phyloP scores from a whole-genome alignment of 2,329 filamentous ascomycete species.

The Fusarium chlamydosporum region DNA sequence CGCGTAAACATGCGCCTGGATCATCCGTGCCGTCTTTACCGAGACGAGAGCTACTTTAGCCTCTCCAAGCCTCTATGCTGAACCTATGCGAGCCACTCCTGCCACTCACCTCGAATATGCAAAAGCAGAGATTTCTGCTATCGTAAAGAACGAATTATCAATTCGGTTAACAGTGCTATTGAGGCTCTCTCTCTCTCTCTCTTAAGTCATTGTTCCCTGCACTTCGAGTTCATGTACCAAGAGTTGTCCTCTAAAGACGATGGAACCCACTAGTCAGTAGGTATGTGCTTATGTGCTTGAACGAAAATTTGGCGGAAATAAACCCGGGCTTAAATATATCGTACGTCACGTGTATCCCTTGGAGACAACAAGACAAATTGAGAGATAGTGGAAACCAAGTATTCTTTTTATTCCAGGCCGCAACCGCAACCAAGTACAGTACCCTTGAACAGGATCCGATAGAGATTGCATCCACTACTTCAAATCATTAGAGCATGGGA shows the following conservation, averaged over 20 bases:
- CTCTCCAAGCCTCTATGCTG: not conserved
- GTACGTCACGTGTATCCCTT: conserved; percentile 16
- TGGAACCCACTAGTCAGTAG: not conserved
- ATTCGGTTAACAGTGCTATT: not conserved
- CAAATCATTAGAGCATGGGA: conserved; percentile 51
- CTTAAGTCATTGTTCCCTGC: not conserved
- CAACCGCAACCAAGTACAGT: conserved; percentile 37
- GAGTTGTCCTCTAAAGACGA: not conserved
- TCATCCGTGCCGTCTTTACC: conserved; percentile 37
- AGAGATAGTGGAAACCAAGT: conserved; percentile 39
- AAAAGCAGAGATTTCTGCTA: not conserved
- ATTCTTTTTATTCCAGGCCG: conserved; percentile 48
- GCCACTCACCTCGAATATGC: not conserved
- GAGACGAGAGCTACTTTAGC: conserved; percentile 17
- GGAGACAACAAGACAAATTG: not conserved
- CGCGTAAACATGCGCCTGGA: conserved; percentile 10
- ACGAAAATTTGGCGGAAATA: not conserved
- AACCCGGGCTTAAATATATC: not conserved
- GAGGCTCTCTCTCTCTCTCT: no score
- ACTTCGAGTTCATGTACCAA: not conserved
- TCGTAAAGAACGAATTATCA: not conserved
- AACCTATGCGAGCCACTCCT: not conserved
- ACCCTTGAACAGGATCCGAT: conserved; percentile 30
- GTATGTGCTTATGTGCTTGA: no score
- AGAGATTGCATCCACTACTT: conserved; percentile 48